Evolutionary conservation across 768 basidiomycete species (phyloP).

Genomic region (Lactifluus subvellereus): DNA sequence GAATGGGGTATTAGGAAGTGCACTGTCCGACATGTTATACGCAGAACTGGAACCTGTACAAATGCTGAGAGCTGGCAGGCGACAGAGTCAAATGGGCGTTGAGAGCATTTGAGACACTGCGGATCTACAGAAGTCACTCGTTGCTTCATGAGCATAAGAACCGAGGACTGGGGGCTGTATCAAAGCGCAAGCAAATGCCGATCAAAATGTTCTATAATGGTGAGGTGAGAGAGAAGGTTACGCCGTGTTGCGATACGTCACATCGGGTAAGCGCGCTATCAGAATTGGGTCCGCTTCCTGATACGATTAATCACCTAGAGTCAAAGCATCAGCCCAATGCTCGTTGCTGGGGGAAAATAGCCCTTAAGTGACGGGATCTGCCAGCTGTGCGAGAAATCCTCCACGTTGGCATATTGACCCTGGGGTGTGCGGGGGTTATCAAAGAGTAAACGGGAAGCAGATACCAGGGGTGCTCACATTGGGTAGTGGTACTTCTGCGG

Average conservation of each 20-base stretch:
- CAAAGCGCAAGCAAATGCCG: background rate
- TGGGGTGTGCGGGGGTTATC: too few species aligned
- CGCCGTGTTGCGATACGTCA: background rate
- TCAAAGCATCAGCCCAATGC: slow-evolving; percentile 8
- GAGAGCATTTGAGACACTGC: too few species aligned
- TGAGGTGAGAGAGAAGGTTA: background rate
- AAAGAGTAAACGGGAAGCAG: too few species aligned
- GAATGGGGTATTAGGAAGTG: background rate
- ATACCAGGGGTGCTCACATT: too few species aligned
- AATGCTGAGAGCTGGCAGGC: too few species aligned
- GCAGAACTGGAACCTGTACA: too few species aligned
- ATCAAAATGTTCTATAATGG: background rate
- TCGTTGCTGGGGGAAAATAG: background rate
- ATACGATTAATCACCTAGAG: background rate
- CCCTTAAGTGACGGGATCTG: slow-evolving; percentile 76
- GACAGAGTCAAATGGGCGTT: too few species aligned
- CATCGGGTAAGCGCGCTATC: background rate
- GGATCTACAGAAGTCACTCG: too few species aligned
- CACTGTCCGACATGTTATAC: too few species aligned
- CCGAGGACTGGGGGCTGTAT: background rate
- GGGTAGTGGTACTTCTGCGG: too few species aligned
- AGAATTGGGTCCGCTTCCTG: background rate
- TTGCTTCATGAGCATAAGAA: background rate
- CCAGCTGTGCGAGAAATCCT: slow-evolving; percentile 68
- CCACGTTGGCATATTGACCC: too few species aligned